These are phyloP conservation scores for Exophiala oligosperma DNA, from an alignment of 2,329 filamentous ascomycete genomes.

Conservation along the genomic window DNA sequence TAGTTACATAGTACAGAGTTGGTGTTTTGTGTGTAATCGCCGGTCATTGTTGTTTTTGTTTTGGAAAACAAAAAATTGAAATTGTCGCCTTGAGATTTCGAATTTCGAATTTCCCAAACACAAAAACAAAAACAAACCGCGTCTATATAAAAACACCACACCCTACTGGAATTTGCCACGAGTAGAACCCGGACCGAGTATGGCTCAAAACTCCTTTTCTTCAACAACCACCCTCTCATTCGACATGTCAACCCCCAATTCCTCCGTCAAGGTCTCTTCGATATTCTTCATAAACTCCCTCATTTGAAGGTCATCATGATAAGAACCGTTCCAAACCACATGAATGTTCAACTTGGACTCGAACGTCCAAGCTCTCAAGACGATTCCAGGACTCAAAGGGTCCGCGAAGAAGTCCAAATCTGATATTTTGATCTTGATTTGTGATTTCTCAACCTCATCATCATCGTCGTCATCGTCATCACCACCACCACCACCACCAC, in stretches of 20 bases:
- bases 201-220: not conserved
- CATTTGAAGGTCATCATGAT: not conserved
- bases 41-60: too few species aligned
- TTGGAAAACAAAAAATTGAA: too few species aligned
- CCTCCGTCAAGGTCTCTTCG: constrained; percentile 1
- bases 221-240: not conserved
- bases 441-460: not conserved
- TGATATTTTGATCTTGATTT: not conserved
- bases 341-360: constrained; percentile 10
- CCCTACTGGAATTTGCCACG: too few species aligned
- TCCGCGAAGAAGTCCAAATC: constrained; percentile 7
- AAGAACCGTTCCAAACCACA: constrained; percentile 11
- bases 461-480: not conserved
- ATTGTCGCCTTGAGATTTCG: too few species aligned
- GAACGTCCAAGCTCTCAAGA: constrained; percentile 15
- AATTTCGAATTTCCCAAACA: too few species aligned
- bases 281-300: constrained; percentile 3
- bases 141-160: too few species aligned
- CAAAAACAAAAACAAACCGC: too few species aligned
- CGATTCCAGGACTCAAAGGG: constrained; percentile 5
- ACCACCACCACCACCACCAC: not conserved
- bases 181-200: too few species aligned
- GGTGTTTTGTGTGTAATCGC: too few species aligned
- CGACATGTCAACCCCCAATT: constrained; percentile 4
- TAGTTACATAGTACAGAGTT: too few species aligned